These are phyloP conservation scores for Flaveria trinervia DNA, from an alignment of 129 eudicot genomes.

Conservation along the genomic window DNA sequence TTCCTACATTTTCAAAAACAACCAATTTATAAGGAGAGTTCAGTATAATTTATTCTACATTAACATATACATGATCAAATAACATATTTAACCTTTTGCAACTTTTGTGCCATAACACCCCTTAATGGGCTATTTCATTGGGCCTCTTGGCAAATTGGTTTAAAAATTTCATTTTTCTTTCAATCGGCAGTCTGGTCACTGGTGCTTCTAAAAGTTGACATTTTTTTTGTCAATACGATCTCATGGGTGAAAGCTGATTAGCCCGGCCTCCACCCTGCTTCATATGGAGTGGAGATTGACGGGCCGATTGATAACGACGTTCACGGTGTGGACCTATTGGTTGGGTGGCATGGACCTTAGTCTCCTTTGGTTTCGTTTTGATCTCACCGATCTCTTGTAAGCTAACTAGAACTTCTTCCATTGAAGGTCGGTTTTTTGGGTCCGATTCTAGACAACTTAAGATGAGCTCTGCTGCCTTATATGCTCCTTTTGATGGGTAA, in stretches of 20 bases:
- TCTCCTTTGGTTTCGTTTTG: slow-evolving; percentile 42
- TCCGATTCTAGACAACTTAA: slow-evolving; percentile 64
- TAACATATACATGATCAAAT: slow-evolving; percentile 23
- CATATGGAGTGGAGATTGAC: slow-evolving; percentile 32
- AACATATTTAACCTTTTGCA: slow-evolving; percentile 16
- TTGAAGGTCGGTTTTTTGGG: slow-evolving; percentile 64
- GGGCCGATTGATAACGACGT: slow-evolving; percentile 36
- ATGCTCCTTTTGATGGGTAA: slow-evolving; percentile 58
- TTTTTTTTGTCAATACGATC: slow-evolving; percentile 33
- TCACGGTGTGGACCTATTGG: slow-evolving; percentile 7
- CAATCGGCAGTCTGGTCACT: background rate
- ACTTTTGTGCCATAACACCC: slow-evolving; percentile 7
- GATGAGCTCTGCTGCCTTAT: slow-evolving; percentile 49
- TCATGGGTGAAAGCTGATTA: slow-evolving; percentile 28
- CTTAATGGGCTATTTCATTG: slow-evolving; percentile 15
- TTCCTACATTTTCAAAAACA: no score
- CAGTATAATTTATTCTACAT: background rate
- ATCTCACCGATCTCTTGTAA: slow-evolving; percentile 46
- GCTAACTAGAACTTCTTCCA: slow-evolving; percentile 46
- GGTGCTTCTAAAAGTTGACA: background rate
- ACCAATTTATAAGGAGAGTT: background rate
- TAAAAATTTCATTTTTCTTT: slow-evolving; percentile 1
- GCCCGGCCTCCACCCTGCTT: slow-evolving; percentile 27
- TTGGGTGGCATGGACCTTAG: slow-evolving; percentile 19
- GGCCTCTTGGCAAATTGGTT: background rate